A percentile compares a stretch with the other conserved stretches of the same genome.
Conservation (phyloP, 768 basidiomycete species). For the Tylopilus subfusipes region DNA sequence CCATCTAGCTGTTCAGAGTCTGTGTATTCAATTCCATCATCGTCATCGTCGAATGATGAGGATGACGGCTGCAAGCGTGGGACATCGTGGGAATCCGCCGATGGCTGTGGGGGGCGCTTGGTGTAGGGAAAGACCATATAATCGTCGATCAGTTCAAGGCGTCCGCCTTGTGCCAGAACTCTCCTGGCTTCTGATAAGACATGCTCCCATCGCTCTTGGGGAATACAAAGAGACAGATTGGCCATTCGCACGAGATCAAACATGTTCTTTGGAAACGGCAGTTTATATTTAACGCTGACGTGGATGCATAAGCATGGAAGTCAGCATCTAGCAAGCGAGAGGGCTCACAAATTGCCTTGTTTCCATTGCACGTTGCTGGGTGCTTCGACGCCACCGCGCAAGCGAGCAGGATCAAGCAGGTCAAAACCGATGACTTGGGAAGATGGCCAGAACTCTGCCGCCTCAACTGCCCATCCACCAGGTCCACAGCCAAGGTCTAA, state of each 20-base stretch:
- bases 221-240: conserved; percentile 60
- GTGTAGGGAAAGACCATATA: conserved; percentile 61
- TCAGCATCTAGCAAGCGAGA: neutral
- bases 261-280: conserved; percentile 59
- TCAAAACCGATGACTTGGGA: conserved; percentile 65
- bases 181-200: conserved; percentile 60
- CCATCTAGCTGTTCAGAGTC: conserved; percentile 9
- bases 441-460: conserved; percentile 58
- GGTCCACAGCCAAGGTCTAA: conserved; percentile 77
- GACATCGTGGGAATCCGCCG: neutral
- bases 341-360: conserved; percentile 65
- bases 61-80: conserved; percentile 1
- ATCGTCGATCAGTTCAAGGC: conserved; percentile 74
- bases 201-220: conserved; percentile 54
- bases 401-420: conserved; percentile 40
- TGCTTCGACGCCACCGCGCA: conserved; percentile 35
- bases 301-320: conserved; percentile 11
- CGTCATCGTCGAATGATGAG: conserved; percentile 23
- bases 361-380: conserved; percentile 46
- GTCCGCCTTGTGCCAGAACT: conserved; percentile 57
- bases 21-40: conserved; percentile 22
- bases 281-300: conserved; percentile 46
- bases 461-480: conserved; percentile 64
- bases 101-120: conserved; percentile 22
- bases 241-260: conserved; percentile 78